Percentiles rank a stretch among this genome's conserved stretches.
Conservation (phyloP, 2,329 filamentous ascomycete genomes). For the Knufia petricola region DNA sequence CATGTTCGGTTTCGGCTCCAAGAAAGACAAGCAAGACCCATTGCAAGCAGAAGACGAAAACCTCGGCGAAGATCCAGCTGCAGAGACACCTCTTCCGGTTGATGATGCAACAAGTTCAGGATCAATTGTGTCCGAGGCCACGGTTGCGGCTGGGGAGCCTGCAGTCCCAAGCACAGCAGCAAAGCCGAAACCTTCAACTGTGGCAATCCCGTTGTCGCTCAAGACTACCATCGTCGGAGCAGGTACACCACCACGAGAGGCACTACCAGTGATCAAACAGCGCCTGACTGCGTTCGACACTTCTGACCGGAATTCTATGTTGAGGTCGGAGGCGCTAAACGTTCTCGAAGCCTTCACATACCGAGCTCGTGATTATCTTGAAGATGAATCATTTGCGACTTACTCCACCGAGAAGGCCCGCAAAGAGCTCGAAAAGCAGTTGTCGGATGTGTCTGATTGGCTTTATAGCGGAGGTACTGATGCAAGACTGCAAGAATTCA, state of each 20-base stretch:
- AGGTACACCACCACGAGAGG: constrained; percentile 26
- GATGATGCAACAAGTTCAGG: constrained; percentile 22
- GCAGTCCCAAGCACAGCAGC: constrained; percentile 37
- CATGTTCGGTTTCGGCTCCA: constrained; percentile 85
- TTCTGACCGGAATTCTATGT: constrained; percentile 67
- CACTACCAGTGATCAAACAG: constrained; percentile 49
- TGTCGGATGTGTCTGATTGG: constrained; percentile 71
- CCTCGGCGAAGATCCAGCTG: constrained; percentile 31
- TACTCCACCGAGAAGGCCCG: constrained; percentile 62
- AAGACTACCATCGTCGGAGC: constrained; percentile 38
- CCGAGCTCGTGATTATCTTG: constrained; percentile 70
- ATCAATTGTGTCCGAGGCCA: constrained; percentile 25
- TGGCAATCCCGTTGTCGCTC: constrained; percentile 43
- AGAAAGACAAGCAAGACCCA: constrained; percentile 68
- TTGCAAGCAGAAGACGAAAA: constrained; percentile 53
- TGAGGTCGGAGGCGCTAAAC: constrained; percentile 80
- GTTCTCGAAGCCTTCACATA: constrained; percentile 92
- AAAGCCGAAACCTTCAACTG: constrained; percentile 40
- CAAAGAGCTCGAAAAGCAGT: constrained; percentile 54
- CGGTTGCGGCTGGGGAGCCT: constrained; percentile 32
- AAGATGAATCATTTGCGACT: constrained; percentile 62
- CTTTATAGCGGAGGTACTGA: constrained; percentile 76
- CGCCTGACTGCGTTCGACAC: constrained; percentile 75
- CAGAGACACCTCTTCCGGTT: constrained; percentile 18
- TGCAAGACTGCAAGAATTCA: constrained; percentile 65